Evolutionary conservation across 2,329 filamentous ascomycete genomes (phyloP).

Genomic region (Stachybotrys echinatus): DNA sequence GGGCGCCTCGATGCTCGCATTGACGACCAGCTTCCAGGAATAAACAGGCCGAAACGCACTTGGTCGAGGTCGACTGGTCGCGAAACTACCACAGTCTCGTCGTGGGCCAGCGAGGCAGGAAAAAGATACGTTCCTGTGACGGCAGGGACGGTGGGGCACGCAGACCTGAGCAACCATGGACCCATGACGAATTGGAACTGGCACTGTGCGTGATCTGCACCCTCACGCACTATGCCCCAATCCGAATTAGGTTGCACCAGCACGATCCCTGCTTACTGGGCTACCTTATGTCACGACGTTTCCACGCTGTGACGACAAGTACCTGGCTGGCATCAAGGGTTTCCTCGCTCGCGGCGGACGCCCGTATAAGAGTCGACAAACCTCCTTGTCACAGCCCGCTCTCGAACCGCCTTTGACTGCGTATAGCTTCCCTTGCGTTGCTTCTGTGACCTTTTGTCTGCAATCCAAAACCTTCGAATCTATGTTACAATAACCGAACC

Average conservation of each 20-base stretch:
- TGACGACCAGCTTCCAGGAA: neutral
- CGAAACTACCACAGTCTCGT: neutral
- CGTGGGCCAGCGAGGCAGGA: neutral
- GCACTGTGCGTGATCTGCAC: slow-evolving; percentile 1
- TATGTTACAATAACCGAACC: neutral
- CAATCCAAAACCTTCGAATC: neutral
- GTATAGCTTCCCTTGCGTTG: neutral
- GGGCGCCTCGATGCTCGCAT: neutral
- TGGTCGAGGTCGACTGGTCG: neutral
- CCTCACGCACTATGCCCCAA: neutral
- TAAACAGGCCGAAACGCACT: neutral
- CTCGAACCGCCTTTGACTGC: neutral
- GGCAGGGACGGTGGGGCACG: neutral
- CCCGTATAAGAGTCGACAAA: neutral
- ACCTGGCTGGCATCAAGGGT: neutral
- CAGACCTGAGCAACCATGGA: neutral
- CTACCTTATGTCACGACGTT: neutral
- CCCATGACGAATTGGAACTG: neutral
- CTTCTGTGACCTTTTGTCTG: neutral
- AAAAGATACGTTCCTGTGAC: neutral
- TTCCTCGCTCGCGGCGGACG: neutral
- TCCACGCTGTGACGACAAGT: slow-evolving; percentile 1
- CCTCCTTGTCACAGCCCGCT: neutral
- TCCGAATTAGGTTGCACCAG: neutral
- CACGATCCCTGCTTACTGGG: neutral